These are phyloP conservation scores for Rusavskia elegans DNA, from an alignment of 495 filamentous ascomycete genomes.

Conservation along the genomic window DNA sequence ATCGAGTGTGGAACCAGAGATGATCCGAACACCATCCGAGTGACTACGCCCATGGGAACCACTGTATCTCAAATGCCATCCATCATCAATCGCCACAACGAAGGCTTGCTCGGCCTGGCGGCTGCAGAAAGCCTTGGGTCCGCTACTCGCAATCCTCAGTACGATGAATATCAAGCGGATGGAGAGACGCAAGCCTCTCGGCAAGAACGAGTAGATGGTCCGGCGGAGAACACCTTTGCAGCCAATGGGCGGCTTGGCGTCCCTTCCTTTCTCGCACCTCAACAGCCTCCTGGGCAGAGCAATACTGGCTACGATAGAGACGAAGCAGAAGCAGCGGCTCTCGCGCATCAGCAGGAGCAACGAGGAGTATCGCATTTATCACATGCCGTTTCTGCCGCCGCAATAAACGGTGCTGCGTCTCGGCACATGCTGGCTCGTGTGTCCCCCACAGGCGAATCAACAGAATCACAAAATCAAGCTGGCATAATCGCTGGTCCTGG, in stretches of 20 bases:
- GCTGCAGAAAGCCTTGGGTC: conserved; percentile 1
- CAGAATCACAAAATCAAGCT: conserved; percentile 4
- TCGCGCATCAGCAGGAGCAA: conserved; percentile 63
- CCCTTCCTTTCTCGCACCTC: conserved; percentile 8
- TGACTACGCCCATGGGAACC: conserved; percentile 88
- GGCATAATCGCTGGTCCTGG: conserved; percentile 21
- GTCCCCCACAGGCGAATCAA: conserved; percentile 22
- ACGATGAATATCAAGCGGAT: conserved; percentile 10
- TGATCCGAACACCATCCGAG: conserved; percentile 87
- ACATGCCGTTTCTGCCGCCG: conserved; percentile 51
- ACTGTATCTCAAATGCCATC: conserved; percentile 21
- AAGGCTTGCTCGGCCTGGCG: conserved; percentile 4
- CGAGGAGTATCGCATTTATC: conserved; percentile 66
- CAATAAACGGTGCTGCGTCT: conserved; percentile 27
- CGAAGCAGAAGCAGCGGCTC: conserved; percentile 32
- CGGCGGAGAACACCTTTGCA: conserved; percentile 19
- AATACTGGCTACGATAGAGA: conserved; percentile 22
- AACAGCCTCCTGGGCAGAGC: conserved; percentile 6
- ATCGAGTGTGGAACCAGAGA: conserved; percentile 90
- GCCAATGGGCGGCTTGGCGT: conserved; percentile 7
- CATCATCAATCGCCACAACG: conserved; percentile 7
- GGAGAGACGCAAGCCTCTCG: conserved; percentile 9
- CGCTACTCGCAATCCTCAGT: conserved; percentile 4
- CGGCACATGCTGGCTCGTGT: conserved; percentile 27
- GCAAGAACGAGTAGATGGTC: conserved; percentile 16